A percentile compares a stretch with the other conserved stretches of the same genome.
phyloP scores from a whole-genome alignment of 106 monocot species.

The Acorus calamus region DNA sequence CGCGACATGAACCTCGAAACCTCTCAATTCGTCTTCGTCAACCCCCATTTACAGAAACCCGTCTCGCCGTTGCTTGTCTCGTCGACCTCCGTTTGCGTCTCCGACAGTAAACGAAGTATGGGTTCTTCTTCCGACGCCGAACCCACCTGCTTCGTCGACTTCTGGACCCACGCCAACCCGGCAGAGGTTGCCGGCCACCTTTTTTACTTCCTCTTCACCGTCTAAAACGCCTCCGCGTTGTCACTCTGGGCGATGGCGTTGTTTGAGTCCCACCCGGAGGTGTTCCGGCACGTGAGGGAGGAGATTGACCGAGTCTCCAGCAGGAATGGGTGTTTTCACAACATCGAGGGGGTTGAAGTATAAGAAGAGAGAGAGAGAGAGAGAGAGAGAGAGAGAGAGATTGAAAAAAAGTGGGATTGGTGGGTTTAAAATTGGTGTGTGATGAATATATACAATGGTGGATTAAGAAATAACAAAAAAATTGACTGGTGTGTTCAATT shows the following conservation, averaged over 20 bases:
- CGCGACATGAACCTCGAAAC: constrained; percentile 92
- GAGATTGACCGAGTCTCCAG: constrained; percentile 23
- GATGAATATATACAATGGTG: too few species aligned
- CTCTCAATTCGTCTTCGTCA: constrained; percentile 85
- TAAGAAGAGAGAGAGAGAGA: too few species aligned
- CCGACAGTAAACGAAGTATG: constrained; percentile 56
- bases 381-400: too few species aligned
- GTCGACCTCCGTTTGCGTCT: constrained; percentile 26
- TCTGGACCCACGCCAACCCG: constrained; percentile 71
- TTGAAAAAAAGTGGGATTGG: too few species aligned
- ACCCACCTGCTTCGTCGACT: constrained; percentile 70
- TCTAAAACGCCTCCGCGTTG: constrained; percentile 90
- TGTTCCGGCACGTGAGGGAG: constrained; percentile 48
- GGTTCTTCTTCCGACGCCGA: constrained; percentile 25
- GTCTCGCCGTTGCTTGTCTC: constrained; percentile 53
- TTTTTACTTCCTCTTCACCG: constrained; percentile 93
- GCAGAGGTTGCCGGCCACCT: constrained; percentile 64
- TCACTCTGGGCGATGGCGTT: constrained; percentile 85
- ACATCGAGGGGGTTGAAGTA: too few species aligned
- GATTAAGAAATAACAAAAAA: too few species aligned
- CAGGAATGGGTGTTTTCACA: too few species aligned
- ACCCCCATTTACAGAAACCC: constrained; percentile 71
- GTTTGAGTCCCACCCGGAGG: constrained; percentile 74
- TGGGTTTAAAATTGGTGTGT: too few species aligned
- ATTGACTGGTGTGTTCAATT: too few species aligned